Base-by-base conservation (phyloP, 495 filamentous ascomycete species). In the Penicillium diatomitis region DNA sequence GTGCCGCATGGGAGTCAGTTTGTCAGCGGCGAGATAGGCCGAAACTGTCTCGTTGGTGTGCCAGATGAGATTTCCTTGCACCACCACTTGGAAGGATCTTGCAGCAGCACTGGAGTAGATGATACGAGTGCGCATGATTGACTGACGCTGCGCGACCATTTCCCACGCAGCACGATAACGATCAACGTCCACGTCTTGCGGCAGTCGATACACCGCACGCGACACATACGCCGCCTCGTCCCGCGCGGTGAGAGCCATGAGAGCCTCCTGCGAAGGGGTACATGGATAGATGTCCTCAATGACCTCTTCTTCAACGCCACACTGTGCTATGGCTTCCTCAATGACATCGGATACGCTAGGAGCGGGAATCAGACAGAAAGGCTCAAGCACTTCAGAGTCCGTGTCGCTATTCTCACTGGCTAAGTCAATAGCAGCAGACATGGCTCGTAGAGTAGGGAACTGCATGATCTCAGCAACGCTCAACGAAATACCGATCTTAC, bases 201-300 rank as follows among this genome's bases (percentile, higher is more conserved):
- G 37, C 4, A 34, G n/a, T 8, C 35, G 28, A 32, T 10, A 32
- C 10, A 47, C 38, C 12, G 48, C 52, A 29, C 36, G 36, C 36
- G 36, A 38, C 9, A 38, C 36, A 38, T 38, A 38, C 1, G 41
- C 32, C 11, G 31, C 11, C 11, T 37, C 35, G 35, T 38, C 41
- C 5, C 41, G 36, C 37, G 37, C 36, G 2, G 52, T 63, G 0
- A 77, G 53, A 1, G 74, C 64, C 32, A 77, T 58, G 1, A 81
- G 62, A 5, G 70, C 77, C 48, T 80, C 76, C 54, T 83, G 79
- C 0, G 79, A 58, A 5, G 75, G 63, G 32, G 68, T 76, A 61
- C 75, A 79, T 4, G 76, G 75, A 49, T 76, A 79, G 9, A 76
- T 54, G 46, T 83, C 76, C 43, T 69, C 63, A 38, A 80, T 68